phyloP scores from a whole-genome alignment of 1,139 yeast species.

The Geotrichum siamense region DNA sequence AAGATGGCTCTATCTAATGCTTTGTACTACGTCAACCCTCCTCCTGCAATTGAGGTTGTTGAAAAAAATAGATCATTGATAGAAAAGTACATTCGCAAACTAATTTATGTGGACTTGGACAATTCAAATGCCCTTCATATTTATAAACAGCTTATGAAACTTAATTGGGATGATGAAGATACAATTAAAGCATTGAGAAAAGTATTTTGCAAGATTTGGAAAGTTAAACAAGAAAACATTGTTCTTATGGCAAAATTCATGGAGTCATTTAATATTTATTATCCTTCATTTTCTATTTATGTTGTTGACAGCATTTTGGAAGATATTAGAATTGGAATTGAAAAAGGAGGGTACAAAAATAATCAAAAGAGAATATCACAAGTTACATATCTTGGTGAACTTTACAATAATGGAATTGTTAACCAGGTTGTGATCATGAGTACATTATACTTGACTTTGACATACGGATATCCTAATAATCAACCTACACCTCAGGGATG shows the following conservation, averaged over 20 bases:
- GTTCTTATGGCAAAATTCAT: slow-evolving; percentile 46
- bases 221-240: slow-evolving; percentile 52
- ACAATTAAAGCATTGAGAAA: slow-evolving; percentile 41
- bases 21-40: slow-evolving; percentile 51
- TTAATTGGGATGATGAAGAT: slow-evolving; percentile 45
- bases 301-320: slow-evolving; percentile 66
- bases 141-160: slow-evolving; percentile 38
- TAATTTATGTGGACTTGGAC: slow-evolving; percentile 44
- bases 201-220: slow-evolving; percentile 56
- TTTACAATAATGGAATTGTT: slow-evolving; percentile 47
- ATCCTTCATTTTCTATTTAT: slow-evolving; percentile 38
- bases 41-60: slow-evolving; percentile 28
- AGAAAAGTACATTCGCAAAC: slow-evolving; percentile 33
- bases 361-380: slow-evolving; percentile 61
- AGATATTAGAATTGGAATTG: slow-evolving; percentile 57
- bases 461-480: slow-evolving; percentile 61
- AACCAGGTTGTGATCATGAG: slow-evolving; percentile 45
- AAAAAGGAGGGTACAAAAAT: slow-evolving; percentile 51
- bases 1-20: slow-evolving; percentile 57
- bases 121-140: slow-evolving; percentile 36
- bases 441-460: slow-evolving; percentile 52
- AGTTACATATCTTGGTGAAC: slow-evolving; percentile 52
- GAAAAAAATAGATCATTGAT: slow-evolving; percentile 27
- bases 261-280: slow-evolving; percentile 34
- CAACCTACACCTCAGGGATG: slow-evolving; percentile 48